Evolutionary conservation across 441 rosid genomes (phyloP).

Genomic region (Adansonia gregorii): DNA sequence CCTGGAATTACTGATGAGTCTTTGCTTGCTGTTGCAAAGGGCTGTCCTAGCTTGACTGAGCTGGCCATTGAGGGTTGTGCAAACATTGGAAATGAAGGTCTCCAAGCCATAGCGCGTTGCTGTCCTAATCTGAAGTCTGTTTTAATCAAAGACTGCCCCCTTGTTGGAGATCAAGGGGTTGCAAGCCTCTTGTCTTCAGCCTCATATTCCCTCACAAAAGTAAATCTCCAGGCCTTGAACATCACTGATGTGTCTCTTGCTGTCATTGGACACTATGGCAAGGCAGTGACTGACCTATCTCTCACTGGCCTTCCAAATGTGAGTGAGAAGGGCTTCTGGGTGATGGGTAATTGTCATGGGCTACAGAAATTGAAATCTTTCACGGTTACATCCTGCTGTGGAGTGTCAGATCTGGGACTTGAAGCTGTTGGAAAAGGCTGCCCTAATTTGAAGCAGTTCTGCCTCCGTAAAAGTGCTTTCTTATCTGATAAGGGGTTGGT

Average conservation of each 20-base stretch:
- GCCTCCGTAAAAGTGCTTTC: slow-evolving; percentile 58
- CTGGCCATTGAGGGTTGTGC: slow-evolving; percentile 74
- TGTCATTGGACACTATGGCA: slow-evolving; percentile 89
- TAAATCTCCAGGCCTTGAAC: slow-evolving; percentile 79
- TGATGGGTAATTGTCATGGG: slow-evolving; percentile 83
- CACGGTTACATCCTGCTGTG: slow-evolving; percentile 61
- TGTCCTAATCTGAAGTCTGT: slow-evolving; percentile 71
- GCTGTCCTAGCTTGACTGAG: slow-evolving; percentile 69
- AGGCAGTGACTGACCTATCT: slow-evolving; percentile 60
- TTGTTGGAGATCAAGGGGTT: slow-evolving; percentile 85
- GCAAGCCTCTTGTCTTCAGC: slow-evolving; percentile 62
- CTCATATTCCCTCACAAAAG: slow-evolving; percentile 49
- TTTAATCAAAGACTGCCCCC: slow-evolving; percentile 74
- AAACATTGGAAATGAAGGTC: slow-evolving; percentile 72
- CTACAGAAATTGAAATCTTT: slow-evolving; percentile 66
- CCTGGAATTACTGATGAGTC: slow-evolving; percentile 66
- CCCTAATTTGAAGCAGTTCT: slow-evolving; percentile 66
- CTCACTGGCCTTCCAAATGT: slow-evolving; percentile 61
- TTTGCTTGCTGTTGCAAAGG: slow-evolving; percentile 65
- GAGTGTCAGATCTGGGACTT: slow-evolving; percentile 76
- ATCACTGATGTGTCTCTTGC: slow-evolving; percentile 84
- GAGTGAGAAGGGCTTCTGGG: slow-evolving; percentile 93
- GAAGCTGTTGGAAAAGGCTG: slow-evolving; percentile 76
- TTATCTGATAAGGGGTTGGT: slow-evolving; percentile 78
- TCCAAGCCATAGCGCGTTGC: slow-evolving; percentile 60